A percentile compares a stretch with the other conserved stretches of the same genome.
These are phyloP conservation scores for Eucalyptus victrix DNA, from an alignment of 345 rosid genomes.

Conservation along the genomic window DNA sequence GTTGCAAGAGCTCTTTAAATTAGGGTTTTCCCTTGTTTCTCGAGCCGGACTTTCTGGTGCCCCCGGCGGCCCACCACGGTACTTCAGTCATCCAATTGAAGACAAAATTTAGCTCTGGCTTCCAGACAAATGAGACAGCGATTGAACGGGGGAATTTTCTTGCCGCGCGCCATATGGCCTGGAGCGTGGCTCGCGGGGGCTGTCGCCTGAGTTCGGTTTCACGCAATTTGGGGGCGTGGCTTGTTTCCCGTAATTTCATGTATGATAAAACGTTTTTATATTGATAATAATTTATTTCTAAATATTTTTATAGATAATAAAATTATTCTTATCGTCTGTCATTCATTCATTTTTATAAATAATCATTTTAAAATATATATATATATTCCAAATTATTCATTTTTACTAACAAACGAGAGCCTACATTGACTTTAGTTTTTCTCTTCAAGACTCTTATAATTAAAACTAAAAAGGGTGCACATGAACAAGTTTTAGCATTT, in stretches of 20 bases:
- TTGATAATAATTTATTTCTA: too few species aligned
- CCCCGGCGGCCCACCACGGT: not conserved
- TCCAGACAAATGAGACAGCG: not conserved
- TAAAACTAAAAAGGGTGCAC: not conserved
- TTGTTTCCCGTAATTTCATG: not conserved
- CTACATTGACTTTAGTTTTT: too few species aligned
- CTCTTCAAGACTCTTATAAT: not conserved
- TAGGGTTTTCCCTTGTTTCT: not conserved
- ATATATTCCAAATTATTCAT: too few species aligned
- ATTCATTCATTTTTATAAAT: too few species aligned
- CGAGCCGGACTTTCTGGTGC: not conserved
- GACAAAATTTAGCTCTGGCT: not conserved
- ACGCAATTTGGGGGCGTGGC: not conserved
- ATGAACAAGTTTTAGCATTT: not conserved
- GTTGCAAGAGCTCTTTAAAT: not conserved
- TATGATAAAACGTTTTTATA: not conserved
- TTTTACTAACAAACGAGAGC: rapidly evolving
- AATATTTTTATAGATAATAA: too few species aligned
- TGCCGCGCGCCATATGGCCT: not conserved
- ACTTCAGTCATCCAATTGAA: not conserved
- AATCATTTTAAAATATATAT: too few species aligned
- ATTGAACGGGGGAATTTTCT: not conserved
- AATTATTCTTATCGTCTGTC: rapidly evolving
- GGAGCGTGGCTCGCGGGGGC: not conserved
- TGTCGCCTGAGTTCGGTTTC: not conserved